phyloP scores from a whole-genome alignment of 208 protist genomes.

The Leishmania major region DNA sequence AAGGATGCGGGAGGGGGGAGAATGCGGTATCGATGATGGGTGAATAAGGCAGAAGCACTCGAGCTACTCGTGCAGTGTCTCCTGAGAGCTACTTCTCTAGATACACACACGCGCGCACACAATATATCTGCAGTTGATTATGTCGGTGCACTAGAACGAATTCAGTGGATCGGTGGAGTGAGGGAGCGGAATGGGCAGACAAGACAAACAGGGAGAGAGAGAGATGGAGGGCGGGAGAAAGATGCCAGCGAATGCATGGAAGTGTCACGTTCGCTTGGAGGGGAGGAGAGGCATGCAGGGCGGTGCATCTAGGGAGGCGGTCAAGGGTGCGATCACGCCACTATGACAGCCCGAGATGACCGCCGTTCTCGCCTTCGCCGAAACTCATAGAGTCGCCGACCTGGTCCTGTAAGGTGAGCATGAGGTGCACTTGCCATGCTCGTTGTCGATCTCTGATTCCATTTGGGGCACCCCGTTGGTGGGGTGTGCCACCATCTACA shows the following conservation, averaged over 20 bases:
- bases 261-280: background rate
- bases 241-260: background rate
- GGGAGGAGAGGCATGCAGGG: background rate
- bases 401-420: no score
- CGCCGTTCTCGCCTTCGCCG: background rate
- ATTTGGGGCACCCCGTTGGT: background rate
- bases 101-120: background rate
- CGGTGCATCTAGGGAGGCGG: background rate
- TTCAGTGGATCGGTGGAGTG: background rate
- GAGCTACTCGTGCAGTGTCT: background rate
- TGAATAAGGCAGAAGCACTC: background rate
- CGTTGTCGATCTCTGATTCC: background rate
- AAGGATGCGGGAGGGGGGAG: background rate
- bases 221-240: background rate
- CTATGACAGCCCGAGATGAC: background rate
- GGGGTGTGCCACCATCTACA: background rate
- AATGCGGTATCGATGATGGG: background rate
- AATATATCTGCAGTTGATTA: background rate
- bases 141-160: background rate
- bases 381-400: background rate
- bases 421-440: background rate
- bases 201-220: background rate
- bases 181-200: no score
- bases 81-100: background rate
- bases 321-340: background rate